These are phyloP conservation scores for Xylaria telfairii DNA, from an alignment of 495 filamentous ascomycete species.

Conservation along the genomic window DNA sequence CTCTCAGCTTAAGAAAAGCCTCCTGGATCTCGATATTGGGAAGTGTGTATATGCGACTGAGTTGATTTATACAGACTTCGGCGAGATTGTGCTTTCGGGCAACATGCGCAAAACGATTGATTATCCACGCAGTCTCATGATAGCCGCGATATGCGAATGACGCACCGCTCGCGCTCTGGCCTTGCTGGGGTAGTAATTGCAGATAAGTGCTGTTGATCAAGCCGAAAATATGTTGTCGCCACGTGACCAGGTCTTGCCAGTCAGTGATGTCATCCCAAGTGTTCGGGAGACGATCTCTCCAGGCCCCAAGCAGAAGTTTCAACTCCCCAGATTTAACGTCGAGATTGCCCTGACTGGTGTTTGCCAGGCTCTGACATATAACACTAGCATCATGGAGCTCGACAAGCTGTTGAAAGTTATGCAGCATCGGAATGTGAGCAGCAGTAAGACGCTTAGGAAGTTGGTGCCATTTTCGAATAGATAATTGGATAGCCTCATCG, in stretches of 20 bases:
- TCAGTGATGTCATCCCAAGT: slow-evolving; percentile 99
- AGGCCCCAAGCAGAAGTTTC: slow-evolving; percentile 90
- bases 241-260: slow-evolving; percentile 98
- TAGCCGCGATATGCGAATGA: slow-evolving; percentile 97
- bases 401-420: slow-evolving; percentile 98
- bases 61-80: slow-evolving; percentile 94
- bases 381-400: slow-evolving; percentile 97
- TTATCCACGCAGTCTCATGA: slow-evolving; percentile 99
- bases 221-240: slow-evolving; percentile 98
- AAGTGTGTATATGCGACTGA: slow-evolving; percentile 96
- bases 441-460: slow-evolving; percentile 91
- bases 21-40: slow-evolving; percentile 99
- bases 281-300: slow-evolving; percentile 95
- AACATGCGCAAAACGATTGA: slow-evolving; percentile 98
- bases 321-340: slow-evolving; percentile 95
- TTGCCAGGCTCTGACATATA: slow-evolving; percentile 85
- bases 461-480: slow-evolving; percentile 98
- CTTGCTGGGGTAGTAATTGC: slow-evolving; percentile 78
- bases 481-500: slow-evolving; percentile 95
- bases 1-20: slow-evolving; percentile 94
- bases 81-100: slow-evolving; percentile 96
- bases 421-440: slow-evolving; percentile 91
- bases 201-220: slow-evolving; percentile 96
- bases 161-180: slow-evolving; percentile 75
- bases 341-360: slow-evolving; percentile 83